A percentile compares a stretch with the other conserved stretches of the same genome.
Evolutionary conservation across 108 stramenopile species (phyloP).

Genomic region (Nitzschia inconspicua): DNA sequence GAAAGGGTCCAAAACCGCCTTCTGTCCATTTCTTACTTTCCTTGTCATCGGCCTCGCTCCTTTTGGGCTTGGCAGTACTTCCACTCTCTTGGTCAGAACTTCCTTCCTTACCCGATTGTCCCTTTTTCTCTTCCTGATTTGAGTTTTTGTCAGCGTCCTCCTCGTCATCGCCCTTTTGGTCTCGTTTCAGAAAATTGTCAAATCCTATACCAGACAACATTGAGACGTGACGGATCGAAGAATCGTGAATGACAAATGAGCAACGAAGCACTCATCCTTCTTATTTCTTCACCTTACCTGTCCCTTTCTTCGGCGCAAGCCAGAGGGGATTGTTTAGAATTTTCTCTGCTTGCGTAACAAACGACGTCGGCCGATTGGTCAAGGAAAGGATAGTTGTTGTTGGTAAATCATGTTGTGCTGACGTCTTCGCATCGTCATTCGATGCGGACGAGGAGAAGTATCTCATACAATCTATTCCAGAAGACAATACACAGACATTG

Average conservation of each 20-base stretch:
- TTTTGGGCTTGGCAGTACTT: conserved; percentile 1
- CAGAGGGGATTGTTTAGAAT: conserved; percentile 12
- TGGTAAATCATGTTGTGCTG: background rate
- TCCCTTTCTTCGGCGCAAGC: conserved; percentile 32
- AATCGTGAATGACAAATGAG: background rate
- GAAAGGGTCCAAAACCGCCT: conserved; percentile 18
- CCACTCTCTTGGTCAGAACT: background rate
- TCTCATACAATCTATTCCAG: too few species aligned
- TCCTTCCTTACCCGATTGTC: background rate
- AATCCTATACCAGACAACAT: conserved; percentile 33
- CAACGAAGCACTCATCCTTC: background rate
- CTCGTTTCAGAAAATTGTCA: conserved; percentile 70
- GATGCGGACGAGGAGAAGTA: too few species aligned
- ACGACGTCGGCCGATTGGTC: background rate
- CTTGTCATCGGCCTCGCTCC: background rate
- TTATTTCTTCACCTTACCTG: conserved; percentile 10
- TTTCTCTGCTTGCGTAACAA: conserved; percentile 3
- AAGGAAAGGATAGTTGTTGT: background rate
- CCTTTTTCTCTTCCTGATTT: conserved; percentile 5
- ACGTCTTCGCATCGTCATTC: background rate
- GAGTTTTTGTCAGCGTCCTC: conserved; percentile 4
- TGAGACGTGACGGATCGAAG: background rate
- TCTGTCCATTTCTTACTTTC: background rate
- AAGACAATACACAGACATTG: background rate
- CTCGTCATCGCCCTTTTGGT: conserved; percentile 35